Conservation (phyloP, 1,139 yeast species). For the Diutina scorzettiae region DNA sequence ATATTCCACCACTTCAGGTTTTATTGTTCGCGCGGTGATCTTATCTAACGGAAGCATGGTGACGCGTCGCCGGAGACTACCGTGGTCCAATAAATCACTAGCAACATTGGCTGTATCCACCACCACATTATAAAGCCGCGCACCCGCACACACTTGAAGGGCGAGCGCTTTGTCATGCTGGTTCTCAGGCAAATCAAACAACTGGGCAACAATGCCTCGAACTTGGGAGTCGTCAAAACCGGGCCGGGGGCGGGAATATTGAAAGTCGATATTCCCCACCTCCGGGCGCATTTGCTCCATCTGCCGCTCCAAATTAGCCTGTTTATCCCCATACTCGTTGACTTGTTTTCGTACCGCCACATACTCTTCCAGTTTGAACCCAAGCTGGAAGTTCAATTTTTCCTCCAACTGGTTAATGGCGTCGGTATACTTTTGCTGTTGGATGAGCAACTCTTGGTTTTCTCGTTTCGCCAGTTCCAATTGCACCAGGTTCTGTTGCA, state of each 20-base stretch:
- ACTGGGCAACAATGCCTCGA: slow-evolving; percentile 82
- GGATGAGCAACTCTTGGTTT: slow-evolving; percentile 26
- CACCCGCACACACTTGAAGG: slow-evolving; percentile 90
- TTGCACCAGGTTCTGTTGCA: slow-evolving; percentile 40
- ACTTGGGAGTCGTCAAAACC: slow-evolving; percentile 53
- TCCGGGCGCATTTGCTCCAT: slow-evolving; percentile 49
- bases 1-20: slow-evolving; percentile 28
- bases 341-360: slow-evolving; percentile 37
- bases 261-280: slow-evolving; percentile 67
- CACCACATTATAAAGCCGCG: slow-evolving; percentile 76
- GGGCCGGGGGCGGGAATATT: slow-evolving; percentile 53
- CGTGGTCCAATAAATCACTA: slow-evolving; percentile 65
- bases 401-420: slow-evolving; percentile 18
- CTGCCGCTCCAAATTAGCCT: slow-evolving; percentile 33
- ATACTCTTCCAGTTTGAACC: slow-evolving; percentile 44
- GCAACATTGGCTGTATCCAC: slow-evolving; percentile 85
- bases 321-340: slow-evolving; percentile 16
- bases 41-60: slow-evolving; percentile 90
- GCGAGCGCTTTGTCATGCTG: slow-evolving; percentile 66
- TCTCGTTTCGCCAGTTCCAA: slow-evolving; percentile 26
- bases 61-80: slow-evolving; percentile 69
- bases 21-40: slow-evolving; percentile 47
- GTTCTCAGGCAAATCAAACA: slow-evolving; percentile 51
- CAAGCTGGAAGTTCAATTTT: slow-evolving; percentile 36
- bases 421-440: slow-evolving; percentile 26